phyloP scores from a whole-genome alignment of 495 filamentous ascomycete genomes.

The Aspergillus campestris region DNA sequence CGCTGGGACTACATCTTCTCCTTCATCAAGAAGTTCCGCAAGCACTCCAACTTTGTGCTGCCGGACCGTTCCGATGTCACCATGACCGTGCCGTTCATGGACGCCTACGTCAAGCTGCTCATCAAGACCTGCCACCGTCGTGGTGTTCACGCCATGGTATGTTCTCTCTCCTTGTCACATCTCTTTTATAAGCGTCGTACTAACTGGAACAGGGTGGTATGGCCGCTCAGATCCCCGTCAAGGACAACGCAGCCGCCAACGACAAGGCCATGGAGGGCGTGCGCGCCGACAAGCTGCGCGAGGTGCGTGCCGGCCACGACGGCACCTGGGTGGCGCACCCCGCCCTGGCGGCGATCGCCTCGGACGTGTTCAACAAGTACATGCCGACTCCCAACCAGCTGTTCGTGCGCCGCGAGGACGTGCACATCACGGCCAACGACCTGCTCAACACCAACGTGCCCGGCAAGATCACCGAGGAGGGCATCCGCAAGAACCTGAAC shows the following conservation, averaged over 20 bases:
- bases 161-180: neutral
- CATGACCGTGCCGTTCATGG: slow-evolving; percentile 99
- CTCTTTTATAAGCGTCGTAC: neutral
- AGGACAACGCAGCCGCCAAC: slow-evolving; percentile 48
- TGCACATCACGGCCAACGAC: slow-evolving; percentile 77
- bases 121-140: slow-evolving; percentile 96
- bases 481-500: slow-evolving; percentile 96
- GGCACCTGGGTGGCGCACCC: slow-evolving; percentile 97
- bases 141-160: slow-evolving; percentile 89
- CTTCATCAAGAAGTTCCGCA: slow-evolving; percentile 98
- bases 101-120: slow-evolving; percentile 88
- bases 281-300: slow-evolving; percentile 89
- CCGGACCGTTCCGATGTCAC: slow-evolving; percentile 88
- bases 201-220: slow-evolving; percentile 65
- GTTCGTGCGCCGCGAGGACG: slow-evolving; percentile 82
- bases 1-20: slow-evolving; percentile 99
- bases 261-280: slow-evolving; percentile 70
- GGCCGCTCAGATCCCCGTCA: slow-evolving; percentile 98
- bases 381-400: slow-evolving; percentile 99
- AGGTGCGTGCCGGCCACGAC: slow-evolving; percentile 92
- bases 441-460: slow-evolving; percentile 98
- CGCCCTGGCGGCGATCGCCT: slow-evolving; percentile 79
- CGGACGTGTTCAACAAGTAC: slow-evolving; percentile 94
- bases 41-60: slow-evolving; percentile 85
- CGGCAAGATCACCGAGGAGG: slow-evolving; percentile 86